phyloP scores from a whole-genome alignment of 495 filamentous ascomycete genomes.

The Trypethelium eluteriae region DNA sequence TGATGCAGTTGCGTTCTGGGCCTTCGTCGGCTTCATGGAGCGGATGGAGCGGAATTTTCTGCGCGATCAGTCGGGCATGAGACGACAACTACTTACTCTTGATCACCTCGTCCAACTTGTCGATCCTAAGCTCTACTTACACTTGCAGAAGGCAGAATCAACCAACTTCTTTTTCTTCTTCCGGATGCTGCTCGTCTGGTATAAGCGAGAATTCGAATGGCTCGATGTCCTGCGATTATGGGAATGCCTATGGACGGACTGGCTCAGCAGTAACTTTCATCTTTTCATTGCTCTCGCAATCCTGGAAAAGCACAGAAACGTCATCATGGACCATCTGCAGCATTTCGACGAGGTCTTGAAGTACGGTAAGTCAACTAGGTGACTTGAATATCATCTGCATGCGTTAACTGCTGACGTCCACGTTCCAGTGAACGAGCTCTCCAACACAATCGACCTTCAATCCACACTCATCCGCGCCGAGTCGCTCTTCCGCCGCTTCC shows the following conservation, averaged over 20 bases:
- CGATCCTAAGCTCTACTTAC: constrained; percentile 87
- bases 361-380: constrained; percentile 56
- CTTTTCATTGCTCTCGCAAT: constrained; percentile 91
- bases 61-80: constrained; percentile 92
- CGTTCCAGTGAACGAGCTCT: constrained; percentile 81
- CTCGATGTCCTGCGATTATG: constrained; percentile 76
- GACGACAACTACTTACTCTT: constrained; percentile 76
- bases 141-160: constrained; percentile 79
- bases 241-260: constrained; percentile 95
- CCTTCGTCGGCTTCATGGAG: constrained; percentile 91
- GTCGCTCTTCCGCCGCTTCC: constrained; percentile 77
- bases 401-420: background rate
- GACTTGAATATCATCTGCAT: background rate
- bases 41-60: constrained; percentile 98
- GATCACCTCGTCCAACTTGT: constrained; percentile 93
- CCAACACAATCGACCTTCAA: constrained; percentile 81
- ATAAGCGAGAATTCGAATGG: constrained; percentile 94
- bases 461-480: constrained; percentile 81
- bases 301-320: constrained; percentile 85
- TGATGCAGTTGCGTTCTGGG: constrained; percentile 95
- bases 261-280: constrained; percentile 78
- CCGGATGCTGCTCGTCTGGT: constrained; percentile 96
- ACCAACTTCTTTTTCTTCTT: constrained; percentile 99
- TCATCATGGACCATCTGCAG: constrained; percentile 90
- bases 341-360: constrained; percentile 97